Percentiles rank a stretch among this genome's conserved stretches.
These are phyloP conservation scores for Rhododendron kiyosumense DNA, from an alignment of 148 eudicot species.

Conservation along the genomic window DNA sequence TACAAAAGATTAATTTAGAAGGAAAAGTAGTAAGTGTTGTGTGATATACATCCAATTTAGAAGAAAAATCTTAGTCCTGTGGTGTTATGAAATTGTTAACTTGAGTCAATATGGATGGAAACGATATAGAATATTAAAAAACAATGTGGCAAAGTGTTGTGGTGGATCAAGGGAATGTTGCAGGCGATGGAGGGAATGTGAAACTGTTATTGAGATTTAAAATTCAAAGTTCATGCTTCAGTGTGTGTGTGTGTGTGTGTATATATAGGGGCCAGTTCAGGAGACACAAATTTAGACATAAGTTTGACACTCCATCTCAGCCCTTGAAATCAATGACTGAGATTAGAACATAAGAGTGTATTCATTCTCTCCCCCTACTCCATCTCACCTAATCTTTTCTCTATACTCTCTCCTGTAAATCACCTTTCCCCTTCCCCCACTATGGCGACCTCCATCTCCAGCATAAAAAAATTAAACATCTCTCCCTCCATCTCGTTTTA, in stretches of 20 bases:
- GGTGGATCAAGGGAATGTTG: not conserved
- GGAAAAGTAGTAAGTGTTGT: not conserved
- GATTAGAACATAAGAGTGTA: too few relatives aligned
- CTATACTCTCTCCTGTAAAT: too few relatives aligned
- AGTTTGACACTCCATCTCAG: too few relatives aligned
- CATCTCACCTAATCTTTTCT: too few relatives aligned
- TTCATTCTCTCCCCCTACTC: too few relatives aligned
- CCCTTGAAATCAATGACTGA: too few relatives aligned
- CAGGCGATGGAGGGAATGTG: not conserved
- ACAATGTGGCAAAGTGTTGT: not conserved
- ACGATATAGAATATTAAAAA: not conserved
- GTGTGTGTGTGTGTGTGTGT: too few relatives aligned
- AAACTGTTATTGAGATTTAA: not conserved
- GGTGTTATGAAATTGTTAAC: not conserved
- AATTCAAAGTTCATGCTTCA: not conserved
- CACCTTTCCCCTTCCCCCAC: too few relatives aligned
- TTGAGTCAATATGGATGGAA: not conserved
- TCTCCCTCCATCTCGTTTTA: too few relatives aligned
- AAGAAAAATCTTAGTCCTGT: not conserved
- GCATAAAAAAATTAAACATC: too few relatives aligned
- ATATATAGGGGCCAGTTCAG: not conserved
- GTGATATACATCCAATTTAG: not conserved
- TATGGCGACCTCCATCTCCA: too few relatives aligned
- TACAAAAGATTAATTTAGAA: not conserved
- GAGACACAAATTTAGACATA: too few relatives aligned